These are phyloP conservation scores for Citrullus amarus DNA, from an alignment of 306 rosid species.

Conservation along the genomic window DNA sequence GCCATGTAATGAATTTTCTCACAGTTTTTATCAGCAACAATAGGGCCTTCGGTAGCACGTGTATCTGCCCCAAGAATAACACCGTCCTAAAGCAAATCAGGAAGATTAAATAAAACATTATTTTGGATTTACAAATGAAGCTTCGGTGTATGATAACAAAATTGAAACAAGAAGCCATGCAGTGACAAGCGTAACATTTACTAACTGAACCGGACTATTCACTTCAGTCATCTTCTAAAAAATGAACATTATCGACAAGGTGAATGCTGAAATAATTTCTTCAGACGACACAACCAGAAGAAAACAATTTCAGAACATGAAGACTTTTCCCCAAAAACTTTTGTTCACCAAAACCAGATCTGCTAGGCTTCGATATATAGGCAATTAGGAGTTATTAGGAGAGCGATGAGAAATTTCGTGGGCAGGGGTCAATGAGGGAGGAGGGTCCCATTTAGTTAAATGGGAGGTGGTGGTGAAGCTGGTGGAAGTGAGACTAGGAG, in stretches of 20 bases:
- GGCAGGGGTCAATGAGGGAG: not conserved
- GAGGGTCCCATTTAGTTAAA: not conserved
- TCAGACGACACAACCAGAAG: not conserved
- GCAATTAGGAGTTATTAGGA: not conserved
- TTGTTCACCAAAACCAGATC: not conserved
- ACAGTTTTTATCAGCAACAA: constrained; percentile 85
- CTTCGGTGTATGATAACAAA: not conserved
- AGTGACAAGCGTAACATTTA: not conserved
- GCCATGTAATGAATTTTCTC: constrained; percentile 98
- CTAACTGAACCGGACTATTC: not conserved
- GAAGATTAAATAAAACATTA: not conserved
- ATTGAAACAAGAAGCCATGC: not conserved
- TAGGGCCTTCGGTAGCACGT: constrained; percentile 92
- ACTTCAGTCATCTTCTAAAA: not conserved
- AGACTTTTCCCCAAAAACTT: not conserved
- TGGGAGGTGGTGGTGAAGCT: not conserved
- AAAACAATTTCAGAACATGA: not conserved
- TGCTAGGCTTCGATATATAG: not conserved
- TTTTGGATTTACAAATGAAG: not conserved
- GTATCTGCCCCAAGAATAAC: constrained; percentile 98
- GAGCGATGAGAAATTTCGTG: not conserved
- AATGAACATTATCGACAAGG: not conserved
- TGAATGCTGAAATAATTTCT: not conserved
- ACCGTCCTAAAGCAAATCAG: constrained; percentile 52
- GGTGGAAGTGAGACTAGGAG: not conserved